Evolutionary conservation across 2,329 filamentous ascomycete genomes (phyloP).

Genomic region (Fusarium denticulatum): DNA sequence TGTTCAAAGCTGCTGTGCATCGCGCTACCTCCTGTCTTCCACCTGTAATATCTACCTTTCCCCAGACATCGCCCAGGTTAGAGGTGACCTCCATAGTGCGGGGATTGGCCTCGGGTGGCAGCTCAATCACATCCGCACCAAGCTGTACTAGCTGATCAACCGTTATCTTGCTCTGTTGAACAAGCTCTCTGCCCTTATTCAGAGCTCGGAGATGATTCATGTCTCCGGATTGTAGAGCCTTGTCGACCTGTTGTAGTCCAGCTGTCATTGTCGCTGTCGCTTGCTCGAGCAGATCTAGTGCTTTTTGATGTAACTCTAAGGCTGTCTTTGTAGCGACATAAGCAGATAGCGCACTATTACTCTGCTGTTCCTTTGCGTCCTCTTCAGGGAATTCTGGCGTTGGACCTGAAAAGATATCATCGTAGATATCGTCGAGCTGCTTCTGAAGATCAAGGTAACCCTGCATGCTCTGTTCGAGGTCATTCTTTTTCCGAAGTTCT

Average conservation of each 20-base stretch:
- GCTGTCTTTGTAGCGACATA: conserved; percentile 52
- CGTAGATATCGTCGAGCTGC: conserved; percentile 62
- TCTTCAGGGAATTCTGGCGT: conserved; percentile 65
- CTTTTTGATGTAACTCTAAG: conserved; percentile 55
- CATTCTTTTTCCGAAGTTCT: conserved; percentile 49
- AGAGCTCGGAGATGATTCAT: conserved; percentile 38
- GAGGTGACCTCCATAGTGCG: conserved; percentile 49
- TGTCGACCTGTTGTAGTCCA: conserved; percentile 52
- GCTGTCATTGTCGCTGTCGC: conserved; percentile 48
- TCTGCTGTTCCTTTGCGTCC: conserved; percentile 56
- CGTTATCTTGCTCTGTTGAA: conserved; percentile 15
- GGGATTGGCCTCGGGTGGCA: conserved; percentile 53
- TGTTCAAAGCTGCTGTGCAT: conserved; percentile 46
- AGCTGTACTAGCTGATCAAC: conserved; percentile 26
- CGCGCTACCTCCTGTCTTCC: conserved; percentile 51
- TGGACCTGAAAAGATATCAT: conserved; percentile 61
- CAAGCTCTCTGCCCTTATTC: conserved; percentile 17
- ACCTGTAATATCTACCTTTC: conserved; percentile 62
- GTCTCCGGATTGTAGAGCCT: conserved; percentile 51
- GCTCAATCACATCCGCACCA: conserved; percentile 13
- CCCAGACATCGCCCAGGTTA: conserved; percentile 58
- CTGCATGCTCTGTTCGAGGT: conserved; percentile 50
- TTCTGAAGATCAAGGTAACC: conserved; percentile 54
- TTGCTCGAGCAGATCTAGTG: conserved; percentile 51
- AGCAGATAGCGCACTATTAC: conserved; percentile 47